Evolutionary conservation across 1,284 basidiomycete species (phyloP).

Genomic region (Ganoderma boninense): DNA sequence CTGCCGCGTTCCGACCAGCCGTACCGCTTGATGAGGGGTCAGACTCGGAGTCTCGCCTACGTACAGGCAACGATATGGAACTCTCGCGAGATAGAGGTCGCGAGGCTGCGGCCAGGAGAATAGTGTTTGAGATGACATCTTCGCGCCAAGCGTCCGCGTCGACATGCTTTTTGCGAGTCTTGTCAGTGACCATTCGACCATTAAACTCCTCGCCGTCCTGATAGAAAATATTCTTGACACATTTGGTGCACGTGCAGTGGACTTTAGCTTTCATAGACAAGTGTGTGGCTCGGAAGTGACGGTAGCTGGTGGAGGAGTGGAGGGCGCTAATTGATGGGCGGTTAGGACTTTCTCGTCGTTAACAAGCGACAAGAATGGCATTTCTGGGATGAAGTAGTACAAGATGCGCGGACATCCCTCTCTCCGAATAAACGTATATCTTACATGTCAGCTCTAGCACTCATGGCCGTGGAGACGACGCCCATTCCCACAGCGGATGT

Average conservation of each 20-base stretch:
- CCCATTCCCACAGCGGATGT: background rate
- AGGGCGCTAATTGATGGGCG: background rate
- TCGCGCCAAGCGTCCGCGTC: background rate
- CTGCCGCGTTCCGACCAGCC: too few relatives aligned
- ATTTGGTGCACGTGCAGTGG: background rate
- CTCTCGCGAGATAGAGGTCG: background rate
- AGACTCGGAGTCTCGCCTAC: background rate
- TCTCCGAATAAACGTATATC: too few relatives aligned
- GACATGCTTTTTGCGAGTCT: background rate
- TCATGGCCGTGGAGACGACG: background rate
- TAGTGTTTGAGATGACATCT: background rate
- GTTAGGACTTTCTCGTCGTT: too few relatives aligned
- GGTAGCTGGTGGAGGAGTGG: background rate
- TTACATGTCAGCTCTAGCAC: too few relatives aligned
- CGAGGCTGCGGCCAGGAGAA: background rate
- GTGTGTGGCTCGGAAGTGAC: background rate
- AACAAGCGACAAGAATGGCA: too few relatives aligned
- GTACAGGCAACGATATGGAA: background rate
- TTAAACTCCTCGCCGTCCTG: background rate
- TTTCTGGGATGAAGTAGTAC: too few relatives aligned
- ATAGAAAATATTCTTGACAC: background rate
- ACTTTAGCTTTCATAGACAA: background rate
- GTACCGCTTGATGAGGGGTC: too few relatives aligned
- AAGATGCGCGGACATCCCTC: too few relatives aligned
- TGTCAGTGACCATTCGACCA: background rate